A percentile compares a stretch with the other conserved stretches of the same genome.
phyloP scores from a whole-genome alignment of 2,329 filamentous ascomycete genomes.

The Chaetomium globosum region DNA sequence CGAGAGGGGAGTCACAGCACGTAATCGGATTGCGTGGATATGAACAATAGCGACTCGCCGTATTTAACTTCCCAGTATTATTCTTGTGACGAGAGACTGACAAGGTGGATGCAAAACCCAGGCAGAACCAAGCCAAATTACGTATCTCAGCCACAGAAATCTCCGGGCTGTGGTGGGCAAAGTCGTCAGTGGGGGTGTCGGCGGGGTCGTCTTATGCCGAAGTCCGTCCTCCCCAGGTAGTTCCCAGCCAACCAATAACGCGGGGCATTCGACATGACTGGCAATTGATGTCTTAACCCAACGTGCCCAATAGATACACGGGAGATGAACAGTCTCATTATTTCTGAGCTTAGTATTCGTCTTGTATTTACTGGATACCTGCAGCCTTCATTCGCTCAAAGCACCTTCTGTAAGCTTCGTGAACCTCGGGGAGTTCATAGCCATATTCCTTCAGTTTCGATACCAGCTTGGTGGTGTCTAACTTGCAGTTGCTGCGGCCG shows the following conservation, averaged over 20 bases:
- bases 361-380: slow-evolving; percentile 50
- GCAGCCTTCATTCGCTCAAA: slow-evolving; percentile 65
- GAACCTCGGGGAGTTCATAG: slow-evolving; percentile 62
- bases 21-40: neutral
- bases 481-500: slow-evolving; percentile 65
- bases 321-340: neutral
- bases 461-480: slow-evolving; percentile 64
- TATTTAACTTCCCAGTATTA: neutral
- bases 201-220: slow-evolving; percentile 9
- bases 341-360: neutral
- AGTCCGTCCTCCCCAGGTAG: neutral
- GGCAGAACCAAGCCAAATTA: slow-evolving; percentile 19
- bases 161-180: slow-evolving; percentile 6
- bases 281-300: neutral
- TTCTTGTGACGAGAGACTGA: neutral
- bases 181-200: neutral
- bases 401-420: slow-evolving; percentile 62
- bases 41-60: neutral
- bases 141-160: slow-evolving; percentile 18
- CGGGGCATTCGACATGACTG: neutral
- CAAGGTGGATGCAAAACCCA: slow-evolving; percentile 13
- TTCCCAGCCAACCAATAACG: neutral
- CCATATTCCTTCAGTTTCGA: slow-evolving; percentile 62
- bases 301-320: neutral
- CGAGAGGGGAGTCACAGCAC: neutral